Percentiles rank a stretch among this genome's conserved stretches.
Conservation (phyloP, 345 rosid genomes). For the Ceriops tagal region DNA sequence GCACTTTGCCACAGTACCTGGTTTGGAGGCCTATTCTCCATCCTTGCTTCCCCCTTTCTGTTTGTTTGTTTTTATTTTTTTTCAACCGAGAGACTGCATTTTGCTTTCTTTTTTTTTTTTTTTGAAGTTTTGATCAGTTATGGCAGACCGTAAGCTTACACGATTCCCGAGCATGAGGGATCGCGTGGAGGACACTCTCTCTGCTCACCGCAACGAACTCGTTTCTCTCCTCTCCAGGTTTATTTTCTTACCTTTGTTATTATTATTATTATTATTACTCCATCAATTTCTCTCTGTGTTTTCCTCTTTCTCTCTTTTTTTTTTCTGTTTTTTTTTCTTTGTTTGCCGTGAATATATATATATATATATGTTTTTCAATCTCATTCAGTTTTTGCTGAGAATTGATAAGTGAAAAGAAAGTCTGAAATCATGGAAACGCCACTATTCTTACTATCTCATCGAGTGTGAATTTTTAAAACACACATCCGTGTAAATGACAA, state of each 20-base stretch:
- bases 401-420: not conserved
- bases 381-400: not conserved
- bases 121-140: slow-evolving; percentile 12
- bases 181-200: slow-evolving; percentile 84
- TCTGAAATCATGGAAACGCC: not conserved
- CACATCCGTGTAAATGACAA: no score
- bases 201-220: slow-evolving; percentile 85
- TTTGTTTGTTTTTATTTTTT: not conserved
- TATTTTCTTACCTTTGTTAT: not conserved
- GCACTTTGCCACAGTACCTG: no score
- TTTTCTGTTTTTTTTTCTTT: not conserved
- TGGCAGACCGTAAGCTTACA: slow-evolving; percentile 50
- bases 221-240: slow-evolving; percentile 94
- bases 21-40: no score
- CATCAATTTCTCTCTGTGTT: not conserved
- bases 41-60: no score
- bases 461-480: not conserved
- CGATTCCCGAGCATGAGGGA: slow-evolving; percentile 77
- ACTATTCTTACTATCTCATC: not conserved
- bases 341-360: no score
- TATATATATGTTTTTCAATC: not conserved
- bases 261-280: no score
- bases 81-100: not conserved
- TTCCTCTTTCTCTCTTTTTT: not conserved
- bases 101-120: not conserved